Base-by-base conservation (phyloP, 2,329 filamentous ascomycete species). In the Trichoderma breve region DNA sequence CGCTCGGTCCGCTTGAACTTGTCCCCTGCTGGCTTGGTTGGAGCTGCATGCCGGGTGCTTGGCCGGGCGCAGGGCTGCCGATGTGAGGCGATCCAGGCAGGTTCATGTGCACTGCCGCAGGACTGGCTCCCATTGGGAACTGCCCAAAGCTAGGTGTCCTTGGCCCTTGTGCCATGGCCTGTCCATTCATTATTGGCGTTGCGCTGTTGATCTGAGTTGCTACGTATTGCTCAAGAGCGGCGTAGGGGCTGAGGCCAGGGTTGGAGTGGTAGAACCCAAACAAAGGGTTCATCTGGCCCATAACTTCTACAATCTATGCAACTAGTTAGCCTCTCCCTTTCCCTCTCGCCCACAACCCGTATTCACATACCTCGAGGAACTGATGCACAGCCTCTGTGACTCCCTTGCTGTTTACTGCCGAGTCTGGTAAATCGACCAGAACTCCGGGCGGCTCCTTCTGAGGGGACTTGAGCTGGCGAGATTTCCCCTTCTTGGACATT, bases 21-120 rank as follows among this genome's bases (percentile, higher is more conserved):
- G 89, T 90, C 51, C 90, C 90, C 78, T 92, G 90, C 78, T 91
- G 90, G 78, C 89, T 91, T 74, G 89, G 88, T 78, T 92, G 89
- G 73, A 89, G 82, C 78, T 90, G 88, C 90, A 92, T 92, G 73
- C 85, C 84, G 26, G 89, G 89, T 66, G 89, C 88, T 79, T 90
- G 88, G 18, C 87, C 88, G 15, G 87, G 86, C 21, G 88, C 89
- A 9, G 90, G 90, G 78, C 88, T 91, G 69, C 88, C 86, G 71
- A 84, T 76, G 69, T 89, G 88, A 65, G 89, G 89, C 15, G 89
- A 91, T 18, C 88, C 89, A 32, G 89, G 89, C 5, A 91, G 84
- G 76, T 87, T 85, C 74, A 90, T 85, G 75, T 91, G 87, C n/a
- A 83, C 83, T 36, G 86, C 81, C 14, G 88, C 88, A 26, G 89